phyloP scores from a whole-genome alignment of 2,329 filamentous ascomycete species.

The Allantophomopsis cytisporea region DNA sequence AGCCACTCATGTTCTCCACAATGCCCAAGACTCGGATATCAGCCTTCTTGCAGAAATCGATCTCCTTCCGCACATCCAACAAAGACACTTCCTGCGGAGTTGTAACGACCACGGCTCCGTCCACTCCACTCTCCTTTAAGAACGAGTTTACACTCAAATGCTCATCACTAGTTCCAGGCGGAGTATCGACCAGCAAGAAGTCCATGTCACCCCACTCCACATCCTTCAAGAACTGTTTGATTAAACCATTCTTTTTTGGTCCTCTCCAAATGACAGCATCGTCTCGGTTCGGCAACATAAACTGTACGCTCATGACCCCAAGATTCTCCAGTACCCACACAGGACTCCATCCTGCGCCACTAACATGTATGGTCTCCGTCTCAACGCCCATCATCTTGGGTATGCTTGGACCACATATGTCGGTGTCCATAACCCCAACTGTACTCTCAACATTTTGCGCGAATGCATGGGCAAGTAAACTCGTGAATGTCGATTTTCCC shows the following conservation, averaged over 20 bases:
- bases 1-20: conserved; percentile 96
- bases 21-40: conserved; percentile 78
- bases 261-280: conserved; percentile 97
- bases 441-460: conserved; percentile 64
- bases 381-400: conserved; percentile 99
- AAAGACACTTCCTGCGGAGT: conserved; percentile 91
- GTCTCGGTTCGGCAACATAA: conserved; percentile 89
- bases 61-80: conserved; percentile 90
- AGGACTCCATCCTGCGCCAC: conserved; percentile 78
- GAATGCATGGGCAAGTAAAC: conserved; percentile 79
- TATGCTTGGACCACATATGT: conserved; percentile 92
- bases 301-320: conserved; percentile 94
- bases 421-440: conserved; percentile 94
- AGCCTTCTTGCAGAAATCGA: conserved; percentile 94
- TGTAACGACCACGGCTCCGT: conserved; percentile 84
- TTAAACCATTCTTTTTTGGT: conserved; percentile 95
- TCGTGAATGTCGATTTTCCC: conserved; percentile 89
- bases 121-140: conserved; percentile 80
- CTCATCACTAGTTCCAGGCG: conserved; percentile 89
- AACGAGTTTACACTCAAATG: conserved; percentile 89
- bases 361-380: conserved; percentile 84
- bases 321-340: conserved; percentile 94
- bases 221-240: conserved; percentile 96
- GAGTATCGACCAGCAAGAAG: conserved; percentile 86
- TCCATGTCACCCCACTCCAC: conserved; percentile 96